Conservation (phyloP, 2,329 filamentous ascomycete genomes). For the Blastomyces silverae region DNA sequence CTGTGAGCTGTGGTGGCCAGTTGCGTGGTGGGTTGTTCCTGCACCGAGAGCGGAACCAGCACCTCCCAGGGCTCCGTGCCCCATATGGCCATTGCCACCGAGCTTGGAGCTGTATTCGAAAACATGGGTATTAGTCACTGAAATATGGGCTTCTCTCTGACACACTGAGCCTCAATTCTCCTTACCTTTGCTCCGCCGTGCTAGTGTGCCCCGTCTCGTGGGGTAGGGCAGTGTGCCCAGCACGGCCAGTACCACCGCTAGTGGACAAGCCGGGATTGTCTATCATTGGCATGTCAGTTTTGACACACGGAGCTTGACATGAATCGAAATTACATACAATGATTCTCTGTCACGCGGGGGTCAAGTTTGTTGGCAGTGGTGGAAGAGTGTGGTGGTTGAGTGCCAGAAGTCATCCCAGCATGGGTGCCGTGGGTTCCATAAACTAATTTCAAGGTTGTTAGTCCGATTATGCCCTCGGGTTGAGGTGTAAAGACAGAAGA, state of each 20-base stretch:
- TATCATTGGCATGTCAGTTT: neutral
- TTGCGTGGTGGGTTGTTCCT: slow-evolving; percentile 18
- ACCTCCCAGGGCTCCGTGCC: neutral
- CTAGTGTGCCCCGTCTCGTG: neutral
- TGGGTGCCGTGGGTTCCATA: slow-evolving; percentile 14
- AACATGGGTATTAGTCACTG: neutral
- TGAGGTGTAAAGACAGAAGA: neutral
- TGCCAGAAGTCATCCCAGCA: neutral
- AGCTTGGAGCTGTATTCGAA: neutral
- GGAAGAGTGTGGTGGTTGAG: slow-evolving; percentile 31
- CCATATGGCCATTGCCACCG: neutral
- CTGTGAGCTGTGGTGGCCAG: slow-evolving; percentile 40
- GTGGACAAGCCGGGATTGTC: neutral
- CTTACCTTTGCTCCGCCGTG: slow-evolving; percentile 1
- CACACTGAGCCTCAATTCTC: neutral
- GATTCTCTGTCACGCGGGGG: slow-evolving; percentile 33
- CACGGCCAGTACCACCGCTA: neutral
- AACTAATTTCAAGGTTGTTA: neutral
- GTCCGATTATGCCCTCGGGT: neutral
- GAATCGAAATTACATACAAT: neutral
- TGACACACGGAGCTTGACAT: neutral
- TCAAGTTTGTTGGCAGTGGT: slow-evolving; percentile 38
- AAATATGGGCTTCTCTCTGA: neutral
- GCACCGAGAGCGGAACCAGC: slow-evolving; percentile 5
- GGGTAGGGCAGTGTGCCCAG: neutral